These are phyloP conservation scores for Neurospora sp. DNA, from an alignment of 495 filamentous ascomycete species.

Conservation along the genomic window DNA sequence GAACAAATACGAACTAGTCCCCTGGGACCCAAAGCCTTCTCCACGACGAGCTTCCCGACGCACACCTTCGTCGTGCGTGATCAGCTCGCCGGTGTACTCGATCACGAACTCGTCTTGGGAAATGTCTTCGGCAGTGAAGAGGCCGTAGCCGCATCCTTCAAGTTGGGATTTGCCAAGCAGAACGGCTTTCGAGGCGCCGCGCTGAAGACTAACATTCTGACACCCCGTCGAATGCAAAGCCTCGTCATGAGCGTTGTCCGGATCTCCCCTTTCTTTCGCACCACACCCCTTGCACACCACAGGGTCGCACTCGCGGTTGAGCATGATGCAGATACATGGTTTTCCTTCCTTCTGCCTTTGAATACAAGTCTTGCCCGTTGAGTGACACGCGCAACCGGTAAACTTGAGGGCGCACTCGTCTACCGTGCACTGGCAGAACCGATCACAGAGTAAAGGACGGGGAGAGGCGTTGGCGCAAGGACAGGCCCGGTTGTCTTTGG, in stretches of 20 bases:
- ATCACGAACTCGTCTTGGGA: constrained; percentile 52
- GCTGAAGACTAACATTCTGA: constrained; percentile 53
- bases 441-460: constrained; percentile 50
- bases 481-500: constrained; percentile 33
- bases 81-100: constrained; percentile 65
- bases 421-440: constrained; percentile 51
- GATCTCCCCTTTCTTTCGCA: constrained; percentile 51
- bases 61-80: constrained; percentile 53
- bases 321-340: constrained; percentile 47
- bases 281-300: constrained; percentile 58
- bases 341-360: constrained; percentile 35
- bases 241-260: constrained; percentile 46
- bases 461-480: constrained; percentile 38
- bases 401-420: constrained; percentile 52
- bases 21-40: constrained; percentile 52
- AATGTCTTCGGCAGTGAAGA: constrained; percentile 54
- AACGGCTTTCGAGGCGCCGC: constrained; percentile 47
- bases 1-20: constrained; percentile 55
- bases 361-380: constrained; percentile 40
- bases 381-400: constrained; percentile 54
- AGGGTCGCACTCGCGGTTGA: constrained; percentile 63
- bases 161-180: constrained; percentile 52
- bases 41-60: constrained; percentile 45
- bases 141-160: constrained; percentile 50
- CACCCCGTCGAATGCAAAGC: constrained; percentile 40